phyloP scores from a whole-genome alignment of 1,284 basidiomycete genomes.

The Heterobasidion annosum region DNA sequence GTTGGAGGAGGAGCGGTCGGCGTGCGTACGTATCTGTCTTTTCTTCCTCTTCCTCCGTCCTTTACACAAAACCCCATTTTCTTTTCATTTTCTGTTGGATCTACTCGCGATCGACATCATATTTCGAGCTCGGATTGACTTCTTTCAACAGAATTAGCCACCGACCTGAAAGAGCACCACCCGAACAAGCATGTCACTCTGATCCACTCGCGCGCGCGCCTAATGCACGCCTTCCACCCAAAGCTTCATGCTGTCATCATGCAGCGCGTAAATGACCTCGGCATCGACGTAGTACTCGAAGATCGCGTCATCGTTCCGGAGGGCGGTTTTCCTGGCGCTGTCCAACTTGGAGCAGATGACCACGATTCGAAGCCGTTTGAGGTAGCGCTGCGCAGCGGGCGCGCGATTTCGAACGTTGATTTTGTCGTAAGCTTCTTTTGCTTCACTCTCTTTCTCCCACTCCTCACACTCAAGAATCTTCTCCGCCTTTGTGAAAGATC shows the following conservation, averaged over 20 bases:
- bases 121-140: not conserved
- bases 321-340: constrained; percentile 17
- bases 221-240: constrained; percentile 31
- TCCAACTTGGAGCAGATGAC: not conserved
- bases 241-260: constrained; percentile 24
- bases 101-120: too few relatives aligned
- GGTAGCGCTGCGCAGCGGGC: constrained; percentile 21
- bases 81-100: too few relatives aligned
- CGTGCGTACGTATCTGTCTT: constrained; percentile 9
- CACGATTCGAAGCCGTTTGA: constrained; percentile 15
- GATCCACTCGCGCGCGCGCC: constrained; percentile 31
- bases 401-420: constrained; percentile 18
- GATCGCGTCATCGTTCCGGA: constrained; percentile 26
- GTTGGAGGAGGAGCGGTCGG: constrained; percentile 15
- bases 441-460: too few relatives aligned
- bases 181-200: constrained; percentile 30
- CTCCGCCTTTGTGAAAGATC: constrained; percentile 12
- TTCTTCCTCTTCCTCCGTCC: not conserved
- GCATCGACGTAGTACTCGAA: constrained; percentile 25
- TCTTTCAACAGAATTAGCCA: constrained; percentile 24
- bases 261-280: constrained; percentile 23
- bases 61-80: too few relatives aligned
- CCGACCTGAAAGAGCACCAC: constrained; percentile 31
- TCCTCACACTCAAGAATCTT: not conserved
- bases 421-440: constrained; percentile 18